Conservation (phyloP, 225 moss, liverwort and hornwort genomes). For the Bryoerythrophyllum caledonicum region DNA sequence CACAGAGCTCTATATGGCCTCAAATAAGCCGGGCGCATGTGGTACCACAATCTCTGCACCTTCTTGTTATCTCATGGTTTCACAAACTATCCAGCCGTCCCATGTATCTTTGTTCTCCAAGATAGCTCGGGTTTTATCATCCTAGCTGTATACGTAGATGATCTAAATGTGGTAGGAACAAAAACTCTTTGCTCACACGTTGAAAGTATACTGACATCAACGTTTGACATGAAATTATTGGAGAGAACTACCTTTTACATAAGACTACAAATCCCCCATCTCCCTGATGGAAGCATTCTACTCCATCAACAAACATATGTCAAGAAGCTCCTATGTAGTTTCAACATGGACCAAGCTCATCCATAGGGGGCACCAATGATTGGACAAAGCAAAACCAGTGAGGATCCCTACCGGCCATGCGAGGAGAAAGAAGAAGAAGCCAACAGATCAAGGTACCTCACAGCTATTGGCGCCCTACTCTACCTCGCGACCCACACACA, state of each 20-base stretch:
- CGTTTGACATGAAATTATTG: neutral
- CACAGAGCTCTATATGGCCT: no score
- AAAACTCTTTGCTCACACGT: neutral
- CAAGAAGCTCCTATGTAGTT: neutral
- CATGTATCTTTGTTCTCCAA: neutral
- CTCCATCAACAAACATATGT: neutral
- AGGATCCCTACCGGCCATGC: neutral
- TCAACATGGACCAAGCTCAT: neutral
- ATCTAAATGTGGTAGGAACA: neutral
- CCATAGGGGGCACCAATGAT: neutral
- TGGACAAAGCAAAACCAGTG: neutral
- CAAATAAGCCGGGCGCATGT: no score
- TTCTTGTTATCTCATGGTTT: neutral
- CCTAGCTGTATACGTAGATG: neutral
- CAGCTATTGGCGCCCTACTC: neutral
- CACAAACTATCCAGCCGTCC: neutral
- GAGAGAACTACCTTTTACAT: neutral
- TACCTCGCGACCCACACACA: no score
- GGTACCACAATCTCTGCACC: neutral
- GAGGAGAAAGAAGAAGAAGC: neutral
- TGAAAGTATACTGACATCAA: neutral
- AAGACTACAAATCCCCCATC: neutral
- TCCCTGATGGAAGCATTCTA: neutral
- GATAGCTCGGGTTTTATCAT: no score
- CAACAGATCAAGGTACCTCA: neutral